Evolutionary conservation across 352 stramenopile species (phyloP), one percentile per base, ranked within the genome.

Genomic region (Blastocystis hominis): DNA sequence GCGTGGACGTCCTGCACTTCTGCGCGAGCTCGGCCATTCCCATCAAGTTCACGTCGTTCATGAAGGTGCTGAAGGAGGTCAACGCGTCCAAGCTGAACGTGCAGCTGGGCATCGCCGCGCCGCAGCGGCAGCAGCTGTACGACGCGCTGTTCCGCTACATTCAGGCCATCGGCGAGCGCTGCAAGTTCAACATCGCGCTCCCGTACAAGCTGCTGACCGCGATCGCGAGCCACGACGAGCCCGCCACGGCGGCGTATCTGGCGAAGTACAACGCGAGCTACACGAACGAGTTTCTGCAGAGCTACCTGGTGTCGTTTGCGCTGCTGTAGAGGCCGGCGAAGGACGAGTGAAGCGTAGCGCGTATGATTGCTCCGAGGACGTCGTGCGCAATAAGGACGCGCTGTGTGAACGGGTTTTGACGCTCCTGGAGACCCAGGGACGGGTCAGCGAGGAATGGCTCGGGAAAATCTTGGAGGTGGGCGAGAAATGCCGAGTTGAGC

Each of bases 61-160:
- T 84, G 36, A 36, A 46, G n/a, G 54, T 84, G 4, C 55, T 84
- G 72, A 84, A 84, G 38, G 72, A 84, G 10, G 54, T 84, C 20
- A 53, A 69, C 47, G 30, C 36, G 13, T 54, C 72, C 20, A 36
- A 69, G 30, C 38, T 84, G 53, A 84, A 84, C 55, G 34, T 53
- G 6, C 72, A 84, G 44, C 20, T 84, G 36, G 30, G 34, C 20
- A 84, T 84, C 50, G n/a, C 13, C 17, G 54, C 20, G 24, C 30
- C 53, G 3, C 50, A 84, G 56, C 72, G 47, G 7, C 20, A 13
- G 6, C 9, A 20, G 17, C 54, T 59, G 24, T 84, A 53, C 44
- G 10, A 56, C 10, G 44, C 38, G n/a, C 36, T 84, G 20, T 84
- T 42, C 44, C 30, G 24, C 7, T 84, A 84, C 38, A 66, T 66